Evolutionary conservation across 2,329 filamentous ascomycete genomes (phyloP), one percentile per base, ranked within the genome.

Genomic region (Metarhizium guizhouense): DNA sequence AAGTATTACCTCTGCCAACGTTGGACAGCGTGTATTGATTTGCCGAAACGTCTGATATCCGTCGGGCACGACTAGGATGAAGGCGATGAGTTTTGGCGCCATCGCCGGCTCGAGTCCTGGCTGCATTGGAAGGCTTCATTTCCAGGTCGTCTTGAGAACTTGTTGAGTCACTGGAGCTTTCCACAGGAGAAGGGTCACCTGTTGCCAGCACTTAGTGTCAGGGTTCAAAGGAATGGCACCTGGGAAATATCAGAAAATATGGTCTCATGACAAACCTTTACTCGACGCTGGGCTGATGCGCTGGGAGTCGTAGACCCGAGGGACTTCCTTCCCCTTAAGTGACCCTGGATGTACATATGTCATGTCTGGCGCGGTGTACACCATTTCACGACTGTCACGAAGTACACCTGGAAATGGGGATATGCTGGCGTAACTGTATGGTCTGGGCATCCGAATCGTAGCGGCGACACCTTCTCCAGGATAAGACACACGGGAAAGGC

Each of bases 401-500:
- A 58, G 61, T 64, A 67, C 54, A 14, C 51, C 47, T 1, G 51
- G 16, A 45, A 57, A 70, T 2, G 67, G 63, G 0, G 72, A 68
- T 32, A 73, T 65, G 59, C 70, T 72, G 59, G 63, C 70, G 62
- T 73, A 75, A 62, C 74, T 78, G 63, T 77, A 74, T 25, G 72
- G 68, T 47, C 71, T 70, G 8, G 75, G 74, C 51, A 76, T 57
- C 16, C 68, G 67, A 6, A 71, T 67, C 47, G 72, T 61, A 16
- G 75, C 74, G 40, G 61, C 72, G 38, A 68, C 67, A 55, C 74
- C 70, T 47, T 69, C 67, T 11, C 70, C 66, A 4, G 76, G 75
- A 57, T 76, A 80, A 6, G 76, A 75, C 40, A 76, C 73, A 57
- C 73, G 69, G 0, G 77, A 76, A 10, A 78, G 66, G 45, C 72